A percentile compares a stretch with the other conserved stretches of the same genome.
These are phyloP conservation scores for Sclerotiophoma versabilis DNA, from an alignment of 2,329 filamentous ascomycete species.

Conservation along the genomic window DNA sequence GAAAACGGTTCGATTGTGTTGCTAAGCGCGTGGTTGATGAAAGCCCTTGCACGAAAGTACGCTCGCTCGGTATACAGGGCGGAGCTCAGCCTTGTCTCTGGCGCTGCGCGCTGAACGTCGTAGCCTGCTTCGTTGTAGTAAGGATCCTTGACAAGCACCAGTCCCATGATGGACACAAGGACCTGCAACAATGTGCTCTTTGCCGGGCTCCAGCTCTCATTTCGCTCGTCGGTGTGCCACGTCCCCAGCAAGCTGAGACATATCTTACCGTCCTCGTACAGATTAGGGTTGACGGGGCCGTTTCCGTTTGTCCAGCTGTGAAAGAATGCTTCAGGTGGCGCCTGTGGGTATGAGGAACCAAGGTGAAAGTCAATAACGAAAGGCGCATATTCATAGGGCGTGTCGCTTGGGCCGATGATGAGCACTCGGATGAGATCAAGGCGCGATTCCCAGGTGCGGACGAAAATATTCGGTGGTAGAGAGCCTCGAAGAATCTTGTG, in stretches of 20 bases:
- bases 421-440: constrained; percentile 66
- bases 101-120: constrained; percentile 58
- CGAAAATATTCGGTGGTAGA: constrained; percentile 63
- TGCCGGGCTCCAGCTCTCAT: constrained; percentile 61
- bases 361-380: constrained; percentile 68
- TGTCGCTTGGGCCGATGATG: constrained; percentile 65
- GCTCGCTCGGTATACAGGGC: constrained; percentile 62
- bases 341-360: constrained; percentile 57
- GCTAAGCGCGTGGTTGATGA: constrained; percentile 58
- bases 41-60: constrained; percentile 60
- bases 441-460: constrained; percentile 65
- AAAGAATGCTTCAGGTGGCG: constrained; percentile 63
- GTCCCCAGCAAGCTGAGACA: constrained; percentile 67
- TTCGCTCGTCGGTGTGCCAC: constrained; percentile 62
- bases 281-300: constrained; percentile 66
- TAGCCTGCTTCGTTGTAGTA: constrained; percentile 72
- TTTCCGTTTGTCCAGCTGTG: constrained; percentile 64
- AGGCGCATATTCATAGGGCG: constrained; percentile 67
- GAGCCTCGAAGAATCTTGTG: constrained; percentile 64
- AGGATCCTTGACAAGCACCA: constrained; percentile 65
- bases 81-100: constrained; percentile 55
- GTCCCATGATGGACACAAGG: constrained; percentile 63
- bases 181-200: constrained; percentile 65
- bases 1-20: constrained; percentile 55
- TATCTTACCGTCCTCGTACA: constrained; percentile 69